phyloP scores from a whole-genome alignment of 139 green algal species.

The Yamagishiella unicocca region DNA sequence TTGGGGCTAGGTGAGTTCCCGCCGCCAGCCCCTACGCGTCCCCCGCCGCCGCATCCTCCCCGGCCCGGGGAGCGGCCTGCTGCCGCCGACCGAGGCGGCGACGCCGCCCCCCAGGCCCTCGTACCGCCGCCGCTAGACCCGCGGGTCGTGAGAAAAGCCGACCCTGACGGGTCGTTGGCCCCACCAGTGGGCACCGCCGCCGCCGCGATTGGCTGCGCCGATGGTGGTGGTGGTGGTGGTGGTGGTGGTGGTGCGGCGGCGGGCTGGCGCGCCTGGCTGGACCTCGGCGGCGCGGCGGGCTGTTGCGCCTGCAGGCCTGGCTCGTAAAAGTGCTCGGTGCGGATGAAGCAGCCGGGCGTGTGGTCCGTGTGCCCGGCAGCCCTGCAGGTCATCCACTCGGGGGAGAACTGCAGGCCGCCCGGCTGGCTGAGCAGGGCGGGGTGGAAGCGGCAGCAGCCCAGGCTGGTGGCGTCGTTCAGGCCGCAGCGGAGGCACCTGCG shows the following conservation, averaged over 20 bases:
- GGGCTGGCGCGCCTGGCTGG: too few species aligned
- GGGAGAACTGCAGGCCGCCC: conserved; percentile 33
- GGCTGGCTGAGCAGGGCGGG: conserved; percentile 48
- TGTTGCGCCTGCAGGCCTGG: neutral
- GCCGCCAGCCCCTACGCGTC: neutral
- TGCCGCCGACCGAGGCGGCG: neutral
- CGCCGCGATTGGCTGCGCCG: neutral
- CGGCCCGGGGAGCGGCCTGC: neutral
- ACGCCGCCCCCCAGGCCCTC: neutral
- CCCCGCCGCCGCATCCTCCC: neutral
- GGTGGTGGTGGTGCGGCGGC: neutral
- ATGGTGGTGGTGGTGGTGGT: neutral
- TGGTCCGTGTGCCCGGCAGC: conserved; percentile 37
- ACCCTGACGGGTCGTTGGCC: too few species aligned
- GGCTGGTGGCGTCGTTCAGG: conserved; percentile 44
- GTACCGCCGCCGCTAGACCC: neutral
- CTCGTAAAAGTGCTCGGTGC: conserved; percentile 38
- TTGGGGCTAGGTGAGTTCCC: neutral
- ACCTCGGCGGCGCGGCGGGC: too few species aligned
- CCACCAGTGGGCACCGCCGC: neutral
- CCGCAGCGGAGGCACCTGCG: conserved; percentile 51
- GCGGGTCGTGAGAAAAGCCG: neutral
- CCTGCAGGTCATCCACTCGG: conserved; percentile 53
- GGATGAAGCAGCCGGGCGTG: conserved; percentile 7
- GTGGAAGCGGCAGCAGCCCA: conserved; percentile 52